These are phyloP conservation scores for Euphorbia tirucalli DNA, from an alignment of 345 rosid species.

Conservation along the genomic window DNA sequence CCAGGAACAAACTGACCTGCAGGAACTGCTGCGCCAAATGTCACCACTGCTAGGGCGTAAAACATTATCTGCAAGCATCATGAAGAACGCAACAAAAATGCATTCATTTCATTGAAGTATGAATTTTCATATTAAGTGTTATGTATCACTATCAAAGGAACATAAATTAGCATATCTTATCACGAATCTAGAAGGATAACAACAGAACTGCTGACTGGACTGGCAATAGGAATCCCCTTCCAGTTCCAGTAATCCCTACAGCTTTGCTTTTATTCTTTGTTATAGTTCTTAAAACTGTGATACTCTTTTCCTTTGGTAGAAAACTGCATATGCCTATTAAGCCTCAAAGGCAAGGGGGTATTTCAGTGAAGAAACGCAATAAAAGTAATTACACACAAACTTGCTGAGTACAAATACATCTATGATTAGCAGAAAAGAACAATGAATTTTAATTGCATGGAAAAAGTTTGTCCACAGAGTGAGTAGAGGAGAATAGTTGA, in stretches of 20 bases:
- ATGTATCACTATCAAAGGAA: background rate
- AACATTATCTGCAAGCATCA: constrained; percentile 78
- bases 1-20: constrained; percentile 99
- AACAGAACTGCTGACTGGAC: background rate
- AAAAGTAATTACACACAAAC: background rate
- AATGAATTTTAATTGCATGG: background rate
- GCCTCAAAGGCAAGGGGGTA: background rate
- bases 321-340: background rate
- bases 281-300: background rate
- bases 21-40: constrained; percentile 98
- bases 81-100: constrained; percentile 8
- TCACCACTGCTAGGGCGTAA: constrained; percentile 81
- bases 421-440: background rate
- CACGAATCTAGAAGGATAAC: too few relatives aligned
- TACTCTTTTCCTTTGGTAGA: too few relatives aligned
- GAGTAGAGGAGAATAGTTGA: background rate
- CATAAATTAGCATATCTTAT: too few relatives aligned
- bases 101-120: constrained; percentile 2
- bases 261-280: background rate
- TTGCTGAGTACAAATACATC: background rate
- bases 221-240: background rate
- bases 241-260: background rate
- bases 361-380: background rate
- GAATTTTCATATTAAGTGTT: background rate
- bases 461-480: background rate